phyloP scores from a whole-genome alignment of 495 filamentous ascomycete species.

The Tuber aestivum region DNA sequence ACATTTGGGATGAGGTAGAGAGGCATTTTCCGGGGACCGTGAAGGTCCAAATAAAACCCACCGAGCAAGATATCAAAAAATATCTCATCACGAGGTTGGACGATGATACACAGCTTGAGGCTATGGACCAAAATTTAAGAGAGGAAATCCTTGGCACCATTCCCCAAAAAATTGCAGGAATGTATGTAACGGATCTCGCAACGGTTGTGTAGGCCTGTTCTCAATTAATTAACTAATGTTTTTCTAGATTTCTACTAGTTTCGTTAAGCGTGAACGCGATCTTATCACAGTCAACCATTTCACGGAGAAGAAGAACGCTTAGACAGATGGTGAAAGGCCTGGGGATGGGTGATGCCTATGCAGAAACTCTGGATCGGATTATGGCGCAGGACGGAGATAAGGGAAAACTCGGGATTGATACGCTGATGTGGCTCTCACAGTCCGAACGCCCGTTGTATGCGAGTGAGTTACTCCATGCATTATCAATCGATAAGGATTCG shows the following conservation, averaged over 20 bases:
- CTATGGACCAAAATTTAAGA: too few species aligned
- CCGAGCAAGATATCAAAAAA: background rate
- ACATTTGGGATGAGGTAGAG: background rate
- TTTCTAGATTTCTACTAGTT: background rate
- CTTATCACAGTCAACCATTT: too few species aligned
- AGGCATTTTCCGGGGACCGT: background rate
- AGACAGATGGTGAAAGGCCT: too few species aligned
- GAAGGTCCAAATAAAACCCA: background rate
- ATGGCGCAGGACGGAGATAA: background rate
- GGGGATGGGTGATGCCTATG: background rate
- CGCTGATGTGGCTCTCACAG: background rate
- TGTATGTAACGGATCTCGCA: background rate
- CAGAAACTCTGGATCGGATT: background rate
- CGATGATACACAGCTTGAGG: too few species aligned
- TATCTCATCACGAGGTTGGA: too few species aligned
- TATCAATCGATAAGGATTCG: background rate
- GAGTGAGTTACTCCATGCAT: background rate
- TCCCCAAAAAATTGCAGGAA: background rate
- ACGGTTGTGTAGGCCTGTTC: background rate
- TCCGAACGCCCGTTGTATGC: background rate
- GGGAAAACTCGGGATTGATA: background rate
- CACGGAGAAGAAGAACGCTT: too few species aligned
- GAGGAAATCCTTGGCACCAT: too few species aligned
- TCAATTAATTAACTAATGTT: background rate
- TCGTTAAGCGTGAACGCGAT: too few species aligned